These are phyloP conservation scores for Cadophora luteo-olivacea DNA, from an alignment of 2,329 filamentous ascomycete species.

Conservation along the genomic window DNA sequence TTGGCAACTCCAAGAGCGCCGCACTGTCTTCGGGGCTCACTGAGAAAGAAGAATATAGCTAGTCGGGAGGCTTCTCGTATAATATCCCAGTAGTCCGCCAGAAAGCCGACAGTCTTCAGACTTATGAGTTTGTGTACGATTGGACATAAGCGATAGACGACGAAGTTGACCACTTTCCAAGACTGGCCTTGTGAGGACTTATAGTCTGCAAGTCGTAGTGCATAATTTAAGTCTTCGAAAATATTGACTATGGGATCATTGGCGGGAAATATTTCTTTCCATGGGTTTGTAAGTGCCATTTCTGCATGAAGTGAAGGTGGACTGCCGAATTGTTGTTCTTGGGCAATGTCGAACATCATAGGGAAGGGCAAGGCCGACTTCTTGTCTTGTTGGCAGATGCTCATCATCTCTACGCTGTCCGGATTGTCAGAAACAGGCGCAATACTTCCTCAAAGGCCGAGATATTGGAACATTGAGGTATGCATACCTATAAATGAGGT, in stretches of 20 bases:
- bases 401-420: slow-evolving; percentile 18
- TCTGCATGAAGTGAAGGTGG: background rate
- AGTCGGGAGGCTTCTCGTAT: slow-evolving; percentile 11
- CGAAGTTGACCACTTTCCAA: slow-evolving; percentile 13
- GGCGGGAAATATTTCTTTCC: slow-evolving; percentile 1
- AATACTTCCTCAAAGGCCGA: background rate
- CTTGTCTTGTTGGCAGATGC: slow-evolving; percentile 16
- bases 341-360: slow-evolving; percentile 2
- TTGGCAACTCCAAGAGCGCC: slow-evolving; percentile 14
- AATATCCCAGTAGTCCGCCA: background rate
- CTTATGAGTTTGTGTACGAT: slow-evolving; percentile 11
- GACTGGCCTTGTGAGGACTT: background rate
- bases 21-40: slow-evolving; percentile 14
- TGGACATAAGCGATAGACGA: slow-evolving; percentile 8
- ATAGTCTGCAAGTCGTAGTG: background rate
- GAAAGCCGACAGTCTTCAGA: background rate
- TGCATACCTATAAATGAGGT: slow-evolving; percentile 11
- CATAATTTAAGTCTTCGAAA: slow-evolving; percentile 3
- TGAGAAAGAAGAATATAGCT: slow-evolving; percentile 14
- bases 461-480: no score
- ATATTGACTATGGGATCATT: background rate
- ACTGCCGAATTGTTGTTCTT: slow-evolving; percentile 19
- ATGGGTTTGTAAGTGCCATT: background rate
- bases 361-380: slow-evolving; percentile 14
- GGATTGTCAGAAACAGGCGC: background rate